phyloP scores from a whole-genome alignment of 2,329 filamentous ascomycete species.

The Magnaporthiopsis incrustans region DNA sequence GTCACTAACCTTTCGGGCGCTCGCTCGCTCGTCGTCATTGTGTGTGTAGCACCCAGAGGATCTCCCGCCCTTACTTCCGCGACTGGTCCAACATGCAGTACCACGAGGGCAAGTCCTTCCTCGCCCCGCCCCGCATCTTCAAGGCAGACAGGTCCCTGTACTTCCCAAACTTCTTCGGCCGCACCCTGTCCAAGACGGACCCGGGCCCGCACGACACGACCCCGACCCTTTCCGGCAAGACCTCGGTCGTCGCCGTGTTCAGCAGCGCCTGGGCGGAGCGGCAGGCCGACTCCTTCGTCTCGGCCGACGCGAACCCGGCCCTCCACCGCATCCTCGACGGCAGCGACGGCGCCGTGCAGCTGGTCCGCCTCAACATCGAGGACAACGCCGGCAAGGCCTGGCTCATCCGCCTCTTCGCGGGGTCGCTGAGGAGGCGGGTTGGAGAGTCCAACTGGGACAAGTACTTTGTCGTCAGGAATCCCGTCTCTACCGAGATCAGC shows the following conservation, averaged over 20 bases:
- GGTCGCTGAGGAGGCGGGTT: conserved; percentile 41
- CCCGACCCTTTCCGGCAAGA: conserved; percentile 59
- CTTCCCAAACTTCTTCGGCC: conserved; percentile 86
- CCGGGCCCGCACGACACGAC: conserved; percentile 60
- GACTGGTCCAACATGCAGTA: conserved; percentile 82
- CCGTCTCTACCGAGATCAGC: conserved; percentile 51
- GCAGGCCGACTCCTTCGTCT: conserved; percentile 68
- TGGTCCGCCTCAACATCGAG: conserved; percentile 83
- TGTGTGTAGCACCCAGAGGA: conserved; percentile 55
- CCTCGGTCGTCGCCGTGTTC: conserved; percentile 75
- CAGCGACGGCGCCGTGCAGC: conserved; percentile 50
- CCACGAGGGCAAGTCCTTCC: conserved; percentile 86
- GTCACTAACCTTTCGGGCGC: conserved; percentile 7
- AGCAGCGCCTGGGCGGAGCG: conserved; percentile 78
- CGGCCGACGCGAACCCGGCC: conserved; percentile 57
- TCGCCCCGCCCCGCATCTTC: conserved; percentile 79
- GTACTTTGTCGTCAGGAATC: conserved; percentile 54
- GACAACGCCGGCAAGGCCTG: conserved; percentile 63
- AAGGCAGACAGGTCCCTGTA: conserved; percentile 73
- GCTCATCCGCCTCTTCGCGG: conserved; percentile 49
- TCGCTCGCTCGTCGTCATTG: neutral
- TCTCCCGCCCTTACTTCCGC: conserved; percentile 86
- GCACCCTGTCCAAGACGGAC: conserved; percentile 57
- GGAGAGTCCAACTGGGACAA: conserved; percentile 45
- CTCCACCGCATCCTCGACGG: conserved; percentile 53